Percentiles rank a stretch among this genome's conserved stretches.
phyloP scores from a whole-genome alignment of 2,329 filamentous ascomycete species.

The Colletotrichum siamense region DNA sequence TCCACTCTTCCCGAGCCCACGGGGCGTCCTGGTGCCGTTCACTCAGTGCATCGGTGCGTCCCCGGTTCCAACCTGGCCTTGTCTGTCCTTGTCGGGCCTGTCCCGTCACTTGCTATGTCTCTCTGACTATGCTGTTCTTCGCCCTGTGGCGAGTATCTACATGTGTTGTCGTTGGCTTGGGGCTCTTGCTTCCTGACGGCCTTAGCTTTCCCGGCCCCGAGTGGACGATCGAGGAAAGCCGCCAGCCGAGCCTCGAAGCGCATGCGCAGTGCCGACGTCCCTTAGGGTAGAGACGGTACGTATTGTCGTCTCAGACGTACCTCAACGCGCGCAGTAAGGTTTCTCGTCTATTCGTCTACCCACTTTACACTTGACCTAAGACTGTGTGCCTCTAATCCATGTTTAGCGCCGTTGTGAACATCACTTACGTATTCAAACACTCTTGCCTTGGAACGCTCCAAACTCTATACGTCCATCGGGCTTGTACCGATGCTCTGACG shows the following conservation, averaged over 20 bases:
- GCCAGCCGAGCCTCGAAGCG: neutral
- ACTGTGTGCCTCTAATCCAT: neutral
- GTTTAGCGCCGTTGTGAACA: neutral
- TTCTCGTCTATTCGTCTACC: neutral
- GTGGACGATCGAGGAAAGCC: neutral
- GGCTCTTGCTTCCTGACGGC: neutral
- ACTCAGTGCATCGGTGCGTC: constrained; percentile 7
- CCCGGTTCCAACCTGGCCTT: neutral
- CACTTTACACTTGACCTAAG: neutral
- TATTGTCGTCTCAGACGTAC: neutral
- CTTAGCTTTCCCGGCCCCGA: too few species aligned
- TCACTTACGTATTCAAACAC: constrained; percentile 13
- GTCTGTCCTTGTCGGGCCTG: neutral
- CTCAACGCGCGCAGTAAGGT: neutral
- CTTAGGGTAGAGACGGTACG: neutral
- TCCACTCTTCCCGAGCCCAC: constrained; percentile 21
- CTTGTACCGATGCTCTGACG: neutral
- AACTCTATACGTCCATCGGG: constrained; percentile 13
- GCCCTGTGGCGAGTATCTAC: neutral
- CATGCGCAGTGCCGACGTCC: neutral
- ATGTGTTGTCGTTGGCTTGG: neutral
- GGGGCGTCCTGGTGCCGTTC: constrained; percentile 13
- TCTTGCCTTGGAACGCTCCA: constrained; percentile 17
- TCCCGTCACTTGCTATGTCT: neutral
- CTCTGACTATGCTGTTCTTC: too few species aligned